Percentiles rank a stretch among this genome's conserved stretches.
Conservation (phyloP, 495 filamentous ascomycete species). For the Aspergillus cavernicola region DNA sequence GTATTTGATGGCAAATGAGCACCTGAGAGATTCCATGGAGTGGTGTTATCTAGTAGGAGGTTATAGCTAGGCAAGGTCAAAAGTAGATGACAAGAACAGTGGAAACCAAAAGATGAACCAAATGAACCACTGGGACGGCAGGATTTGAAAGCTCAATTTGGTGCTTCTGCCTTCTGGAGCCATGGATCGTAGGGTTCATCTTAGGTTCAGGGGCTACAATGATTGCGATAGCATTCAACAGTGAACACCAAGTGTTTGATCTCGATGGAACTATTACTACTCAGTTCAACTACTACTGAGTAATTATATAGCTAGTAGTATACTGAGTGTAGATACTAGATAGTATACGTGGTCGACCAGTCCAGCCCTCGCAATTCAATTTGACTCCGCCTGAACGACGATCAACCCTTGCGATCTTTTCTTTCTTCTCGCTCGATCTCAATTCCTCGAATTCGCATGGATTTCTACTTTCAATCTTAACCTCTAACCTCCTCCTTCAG, state of each 20-base stretch:
- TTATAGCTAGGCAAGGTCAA: too few species aligned
- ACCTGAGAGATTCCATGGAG: too few species aligned
- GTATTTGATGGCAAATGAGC: neutral
- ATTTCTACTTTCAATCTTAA: constrained; percentile 7
- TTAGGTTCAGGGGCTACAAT: constrained; percentile 10
- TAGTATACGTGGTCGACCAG: neutral
- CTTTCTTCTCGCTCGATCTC: neutral
- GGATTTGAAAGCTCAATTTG: constrained; percentile 1
- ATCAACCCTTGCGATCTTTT: constrained; percentile 11
- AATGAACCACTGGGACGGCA: neutral
- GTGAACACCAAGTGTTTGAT: neutral
- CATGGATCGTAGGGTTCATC: neutral
- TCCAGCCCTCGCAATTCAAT: neutral
- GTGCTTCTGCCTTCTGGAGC: neutral
- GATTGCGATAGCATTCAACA: neutral
- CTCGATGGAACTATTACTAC: neutral
- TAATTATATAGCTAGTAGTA: neutral
- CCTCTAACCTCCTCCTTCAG: neutral
- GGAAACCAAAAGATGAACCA: too few species aligned
- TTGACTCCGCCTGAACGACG: constrained; percentile 13
- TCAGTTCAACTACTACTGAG: neutral
- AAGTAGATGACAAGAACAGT: too few species aligned
- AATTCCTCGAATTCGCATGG: constrained; percentile 3
- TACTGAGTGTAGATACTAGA: neutral
- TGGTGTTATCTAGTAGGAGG: too few species aligned